Conservation (phyloP, 176 grass and related monocot species). For the Thalia dealbata region DNA sequence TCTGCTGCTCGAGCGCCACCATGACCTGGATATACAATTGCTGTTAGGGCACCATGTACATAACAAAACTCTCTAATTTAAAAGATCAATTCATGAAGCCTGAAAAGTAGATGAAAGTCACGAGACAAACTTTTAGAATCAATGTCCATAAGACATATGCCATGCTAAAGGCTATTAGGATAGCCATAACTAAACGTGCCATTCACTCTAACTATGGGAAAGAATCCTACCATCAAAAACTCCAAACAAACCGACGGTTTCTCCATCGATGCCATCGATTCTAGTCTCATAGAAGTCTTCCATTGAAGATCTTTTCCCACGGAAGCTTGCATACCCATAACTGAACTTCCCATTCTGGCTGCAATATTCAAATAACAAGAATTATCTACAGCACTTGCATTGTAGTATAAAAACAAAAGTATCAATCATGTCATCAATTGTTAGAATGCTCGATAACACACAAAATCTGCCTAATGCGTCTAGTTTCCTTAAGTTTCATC, state of each 20-base stretch:
- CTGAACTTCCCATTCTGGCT: background rate
- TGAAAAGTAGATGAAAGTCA: background rate
- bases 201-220: background rate
- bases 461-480: background rate
- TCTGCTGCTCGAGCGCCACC: constrained; percentile 11
- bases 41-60: background rate
- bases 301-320: background rate
- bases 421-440: background rate
- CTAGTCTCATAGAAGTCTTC: constrained; percentile 1
- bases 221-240: background rate
- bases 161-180: background rate
- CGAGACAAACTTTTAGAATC: background rate
- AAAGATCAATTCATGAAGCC: background rate
- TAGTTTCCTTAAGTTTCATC: background rate
- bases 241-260: background rate
- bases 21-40: background rate
- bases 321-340: background rate
- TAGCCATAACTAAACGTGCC: background rate
- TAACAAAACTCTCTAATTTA: background rate
- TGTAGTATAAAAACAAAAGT: background rate
- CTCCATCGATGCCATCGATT: background rate
- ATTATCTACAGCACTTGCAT: background rate
- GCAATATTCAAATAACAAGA: background rate
- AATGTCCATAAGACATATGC: background rate
- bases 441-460: background rate